Conservation (phyloP, 202 grass and related monocot species). For the Schoenoplectus tabernaemontani region DNA sequence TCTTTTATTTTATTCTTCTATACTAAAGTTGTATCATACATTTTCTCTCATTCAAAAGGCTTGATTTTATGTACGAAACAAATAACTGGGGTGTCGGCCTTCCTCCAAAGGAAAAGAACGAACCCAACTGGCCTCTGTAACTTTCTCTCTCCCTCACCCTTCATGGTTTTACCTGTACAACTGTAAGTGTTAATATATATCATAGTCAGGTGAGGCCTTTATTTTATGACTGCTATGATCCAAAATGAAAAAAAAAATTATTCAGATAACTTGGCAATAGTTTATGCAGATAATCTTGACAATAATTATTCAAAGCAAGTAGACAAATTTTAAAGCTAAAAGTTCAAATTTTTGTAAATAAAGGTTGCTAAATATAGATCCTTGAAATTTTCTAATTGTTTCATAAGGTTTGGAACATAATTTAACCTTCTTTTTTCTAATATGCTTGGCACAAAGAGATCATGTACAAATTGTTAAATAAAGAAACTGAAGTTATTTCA, state of each 20-base stretch:
- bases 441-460: neutral
- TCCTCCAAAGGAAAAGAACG: conserved; percentile 89
- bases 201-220: neutral
- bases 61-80: conserved; percentile 87
- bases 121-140: conserved; percentile 74
- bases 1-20: conserved; percentile 7
- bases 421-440: neutral
- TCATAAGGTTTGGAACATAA: neutral
- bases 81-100: conserved; percentile 97
- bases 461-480: neutral
- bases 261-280: neutral
- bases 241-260: neutral
- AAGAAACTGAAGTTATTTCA: neutral
- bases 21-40: neutral
- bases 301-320: neutral
- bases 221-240: neutral
- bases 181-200: neutral
- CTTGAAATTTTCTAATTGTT: neutral
- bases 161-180: neutral
- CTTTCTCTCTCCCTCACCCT: neutral
- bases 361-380: neutral
- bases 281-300: neutral
- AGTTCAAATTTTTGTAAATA: neutral
- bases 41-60: conserved; percentile 42
- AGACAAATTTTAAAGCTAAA: neutral